Conservation (phyloP, 2,329 filamentous ascomycete genomes). For the Arthrobotrys iridis region DNA sequence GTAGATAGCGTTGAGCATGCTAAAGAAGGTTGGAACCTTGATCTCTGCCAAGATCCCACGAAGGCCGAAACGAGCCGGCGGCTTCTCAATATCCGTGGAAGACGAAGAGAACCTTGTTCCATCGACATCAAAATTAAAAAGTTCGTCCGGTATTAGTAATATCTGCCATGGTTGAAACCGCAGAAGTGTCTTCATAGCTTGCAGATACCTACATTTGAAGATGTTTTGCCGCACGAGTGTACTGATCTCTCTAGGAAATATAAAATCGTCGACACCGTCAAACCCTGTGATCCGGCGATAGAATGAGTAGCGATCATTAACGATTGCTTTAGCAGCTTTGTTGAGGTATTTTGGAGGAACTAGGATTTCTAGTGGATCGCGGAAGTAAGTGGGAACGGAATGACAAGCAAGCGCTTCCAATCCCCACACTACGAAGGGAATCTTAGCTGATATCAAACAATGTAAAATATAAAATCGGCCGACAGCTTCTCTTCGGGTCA, state of each 20-base stretch:
- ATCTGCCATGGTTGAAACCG: slow-evolving; percentile 46
- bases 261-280: slow-evolving; percentile 21
- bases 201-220: slow-evolving; percentile 18
- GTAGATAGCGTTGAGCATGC: slow-evolving; percentile 37
- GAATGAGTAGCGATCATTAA: background rate
- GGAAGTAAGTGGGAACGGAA: slow-evolving; percentile 13
- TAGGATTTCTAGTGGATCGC: slow-evolving; percentile 36
- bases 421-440: slow-evolving; percentile 40
- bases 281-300: slow-evolving; percentile 19
- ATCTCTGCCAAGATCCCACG: background rate
- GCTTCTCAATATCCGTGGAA: background rate
- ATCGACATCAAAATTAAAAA: slow-evolving; percentile 12
- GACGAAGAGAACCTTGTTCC: background rate
- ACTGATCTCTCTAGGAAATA: slow-evolving; percentile 18
- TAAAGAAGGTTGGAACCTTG: slow-evolving; percentile 10
- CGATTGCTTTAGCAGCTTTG: slow-evolving; percentile 10
- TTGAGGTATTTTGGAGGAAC: slow-evolving; percentile 19
- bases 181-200: background rate
- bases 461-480: slow-evolving; percentile 18
- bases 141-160: slow-evolving; percentile 30
- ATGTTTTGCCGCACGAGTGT: slow-evolving; percentile 21
- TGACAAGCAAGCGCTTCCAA: slow-evolving; percentile 39
- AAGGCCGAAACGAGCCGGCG: background rate
- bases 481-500: slow-evolving; percentile 4
- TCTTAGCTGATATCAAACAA: background rate